Evolutionary conservation across 768 basidiomycete species (phyloP).

Genomic region (Mycena metata): DNA sequence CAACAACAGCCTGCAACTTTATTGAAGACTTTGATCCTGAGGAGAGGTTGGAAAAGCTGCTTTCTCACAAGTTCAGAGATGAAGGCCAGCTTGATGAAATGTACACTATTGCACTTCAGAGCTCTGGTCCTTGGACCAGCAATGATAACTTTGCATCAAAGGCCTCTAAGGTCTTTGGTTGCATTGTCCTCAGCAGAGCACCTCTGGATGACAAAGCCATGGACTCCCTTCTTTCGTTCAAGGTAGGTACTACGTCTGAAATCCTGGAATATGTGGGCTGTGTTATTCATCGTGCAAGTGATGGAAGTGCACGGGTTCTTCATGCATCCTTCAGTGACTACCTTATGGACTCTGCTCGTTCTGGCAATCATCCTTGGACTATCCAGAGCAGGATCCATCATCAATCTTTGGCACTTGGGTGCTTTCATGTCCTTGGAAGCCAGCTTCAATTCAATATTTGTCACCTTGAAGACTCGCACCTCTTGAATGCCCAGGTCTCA

Average conservation of each 20-base stretch:
- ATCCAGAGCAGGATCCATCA: not conserved
- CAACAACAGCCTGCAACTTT: conserved; percentile 39
- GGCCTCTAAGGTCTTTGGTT: not conserved
- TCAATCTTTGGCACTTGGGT: not conserved
- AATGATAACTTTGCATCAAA: not conserved
- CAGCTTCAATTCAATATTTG: conserved; percentile 15
- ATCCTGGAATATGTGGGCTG: not conserved
- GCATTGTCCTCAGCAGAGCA: not conserved
- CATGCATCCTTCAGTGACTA: conserved; percentile 9
- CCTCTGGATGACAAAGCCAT: not conserved
- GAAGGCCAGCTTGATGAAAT: not conserved
- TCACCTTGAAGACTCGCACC: conserved; percentile 6
- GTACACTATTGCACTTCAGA: not conserved
- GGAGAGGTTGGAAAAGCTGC: not conserved
- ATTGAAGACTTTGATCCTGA: conserved; percentile 15
- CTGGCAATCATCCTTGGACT: not conserved
- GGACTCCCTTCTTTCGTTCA: not conserved
- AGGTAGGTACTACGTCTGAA: not conserved
- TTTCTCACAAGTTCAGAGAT: not conserved
- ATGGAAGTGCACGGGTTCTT: not conserved
- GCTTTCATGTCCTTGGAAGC: not conserved
- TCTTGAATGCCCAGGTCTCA: not conserved
- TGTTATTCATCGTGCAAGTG: not conserved
- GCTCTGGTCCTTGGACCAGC: not conserved
- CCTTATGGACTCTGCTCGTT: not conserved